These are phyloP conservation scores for Acacia crassicarpa DNA, from an alignment of 306 rosid species.

Conservation along the genomic window DNA sequence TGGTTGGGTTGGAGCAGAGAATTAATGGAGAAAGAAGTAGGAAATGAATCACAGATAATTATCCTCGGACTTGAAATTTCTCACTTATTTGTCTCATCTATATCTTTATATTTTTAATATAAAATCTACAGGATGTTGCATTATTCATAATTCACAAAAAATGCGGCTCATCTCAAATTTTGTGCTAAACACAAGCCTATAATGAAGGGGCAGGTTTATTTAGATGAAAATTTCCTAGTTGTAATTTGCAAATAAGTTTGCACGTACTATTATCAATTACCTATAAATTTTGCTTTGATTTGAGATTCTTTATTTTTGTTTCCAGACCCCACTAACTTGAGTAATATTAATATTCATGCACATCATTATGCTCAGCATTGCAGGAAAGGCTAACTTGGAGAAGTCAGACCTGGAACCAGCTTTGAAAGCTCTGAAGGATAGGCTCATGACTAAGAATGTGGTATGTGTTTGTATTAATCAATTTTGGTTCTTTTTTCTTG, in stretches of 20 bases:
- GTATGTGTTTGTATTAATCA: constrained; percentile 46
- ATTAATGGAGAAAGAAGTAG: constrained; percentile 12
- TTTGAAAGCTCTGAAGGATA: constrained; percentile 90
- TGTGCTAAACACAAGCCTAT: neutral
- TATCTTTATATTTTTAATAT: neutral
- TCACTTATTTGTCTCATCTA: neutral
- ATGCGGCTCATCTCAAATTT: neutral
- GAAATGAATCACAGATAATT: neutral
- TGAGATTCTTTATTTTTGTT: constrained; percentile 6
- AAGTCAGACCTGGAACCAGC: constrained; percentile 94
- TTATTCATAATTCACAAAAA: neutral
- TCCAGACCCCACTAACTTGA: neutral
- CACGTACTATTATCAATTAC: neutral
- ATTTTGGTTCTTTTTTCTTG: neutral
- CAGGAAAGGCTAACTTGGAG: constrained; percentile 95
- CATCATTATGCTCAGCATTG: constrained; percentile 63
- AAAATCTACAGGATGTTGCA: neutral
- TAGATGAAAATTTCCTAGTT: neutral
- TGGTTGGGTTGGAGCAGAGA: neutral
- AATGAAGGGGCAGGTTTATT: neutral
- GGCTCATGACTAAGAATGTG: constrained; percentile 99
- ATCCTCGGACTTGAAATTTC: constrained; percentile 4
- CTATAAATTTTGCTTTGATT: neutral
- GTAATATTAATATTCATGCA: constrained; percentile 17
- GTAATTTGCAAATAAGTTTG: constrained; percentile 10